These are phyloP conservation scores for Xylariaceae sp. DNA, from an alignment of 2,329 filamentous ascomycete species.

Conservation along the genomic window DNA sequence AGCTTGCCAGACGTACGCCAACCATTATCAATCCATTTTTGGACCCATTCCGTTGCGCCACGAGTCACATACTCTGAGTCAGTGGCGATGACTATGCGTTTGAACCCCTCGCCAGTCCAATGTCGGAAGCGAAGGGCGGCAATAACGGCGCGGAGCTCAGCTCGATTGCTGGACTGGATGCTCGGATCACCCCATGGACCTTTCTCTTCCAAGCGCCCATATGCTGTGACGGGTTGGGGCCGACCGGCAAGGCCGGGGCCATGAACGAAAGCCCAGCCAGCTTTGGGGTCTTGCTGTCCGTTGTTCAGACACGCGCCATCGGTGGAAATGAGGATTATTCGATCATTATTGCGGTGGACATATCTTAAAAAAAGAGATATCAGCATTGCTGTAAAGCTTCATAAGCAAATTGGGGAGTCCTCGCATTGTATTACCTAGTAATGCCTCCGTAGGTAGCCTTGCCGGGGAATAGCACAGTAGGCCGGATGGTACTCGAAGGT, in stretches of 20 bases:
- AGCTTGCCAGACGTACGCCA: slow-evolving; percentile 39
- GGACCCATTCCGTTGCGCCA: slow-evolving; percentile 42
- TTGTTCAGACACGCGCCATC: slow-evolving; percentile 46
- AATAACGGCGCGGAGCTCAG: slow-evolving; percentile 52
- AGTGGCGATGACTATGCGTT: slow-evolving; percentile 47
- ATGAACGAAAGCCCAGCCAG: slow-evolving; percentile 40
- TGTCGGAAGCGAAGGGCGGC: slow-evolving; percentile 43
- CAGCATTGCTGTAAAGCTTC: neutral
- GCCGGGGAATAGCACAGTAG: slow-evolving; percentile 30
- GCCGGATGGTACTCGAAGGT: slow-evolving; percentile 20
- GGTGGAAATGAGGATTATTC: slow-evolving; percentile 40
- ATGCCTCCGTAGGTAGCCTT: neutral
- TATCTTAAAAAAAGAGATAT: slow-evolving; percentile 24
- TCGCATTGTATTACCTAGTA: slow-evolving; percentile 15
- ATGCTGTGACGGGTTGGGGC: slow-evolving; percentile 10
- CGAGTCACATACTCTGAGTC: slow-evolving; percentile 50
- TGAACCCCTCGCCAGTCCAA: slow-evolving; percentile 43
- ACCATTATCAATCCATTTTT: slow-evolving; percentile 41
- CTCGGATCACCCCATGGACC: slow-evolving; percentile 39
- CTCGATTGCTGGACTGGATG: slow-evolving; percentile 48
- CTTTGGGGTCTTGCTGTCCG: slow-evolving; percentile 36
- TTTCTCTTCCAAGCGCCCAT: slow-evolving; percentile 39
- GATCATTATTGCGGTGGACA: slow-evolving; percentile 32
- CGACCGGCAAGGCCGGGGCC: slow-evolving; percentile 17
- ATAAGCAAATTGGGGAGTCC: neutral